Base-by-base conservation (phyloP, 257 asterid genomes). In the Fraxinus quadrangulata region DNA sequence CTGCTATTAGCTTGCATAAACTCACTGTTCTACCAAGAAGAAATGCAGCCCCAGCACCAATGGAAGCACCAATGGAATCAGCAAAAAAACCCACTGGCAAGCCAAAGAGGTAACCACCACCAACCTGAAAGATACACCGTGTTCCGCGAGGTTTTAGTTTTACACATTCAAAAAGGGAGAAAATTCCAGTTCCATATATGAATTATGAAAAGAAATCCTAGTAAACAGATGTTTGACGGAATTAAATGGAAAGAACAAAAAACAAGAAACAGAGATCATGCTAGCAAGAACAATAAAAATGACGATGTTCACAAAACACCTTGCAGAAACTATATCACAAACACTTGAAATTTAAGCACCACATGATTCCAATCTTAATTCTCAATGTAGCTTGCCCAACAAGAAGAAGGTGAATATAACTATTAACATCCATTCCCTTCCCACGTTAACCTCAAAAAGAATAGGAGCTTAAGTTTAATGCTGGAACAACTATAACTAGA, bases 31-130 rank as follows among this genome's bases (percentile, higher is more conserved):
- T 87, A 12, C 99, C 99, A 83, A 96, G 92, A 83, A 96, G 92
- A 85, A 96, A 93, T 59, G 99, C 98, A 63, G 98, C 96, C 69
- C 91, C 96, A 56, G 99, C 97, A 73, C 99, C 99, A 31, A 93
- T 61, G 63, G 97, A 85, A 75, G 99, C 98, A 81, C 99, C 99
- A 61, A 93, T 81, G 21, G 99, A 96, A 88, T 96, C 98, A 74
- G 99, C 98, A 47, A 93, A 73, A 82, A 96, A 92, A 69, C 99
- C 99, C 71, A 96, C 86, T 63, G 99, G 99, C 88, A 96, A 89
- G 63, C 99, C 99, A 80, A 96, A 96, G 67, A 96, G 97, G 81
- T 96, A 96, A 73, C 99, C 98, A 83, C 99, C 99, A 71, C 99
- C 98, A 65, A 96, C 91, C 98, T 96, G 96, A 77, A 86, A 83